Evolutionary conservation across 768 basidiomycete genomes (phyloP).

Genomic region (Podaxis mareebaensis): DNA sequence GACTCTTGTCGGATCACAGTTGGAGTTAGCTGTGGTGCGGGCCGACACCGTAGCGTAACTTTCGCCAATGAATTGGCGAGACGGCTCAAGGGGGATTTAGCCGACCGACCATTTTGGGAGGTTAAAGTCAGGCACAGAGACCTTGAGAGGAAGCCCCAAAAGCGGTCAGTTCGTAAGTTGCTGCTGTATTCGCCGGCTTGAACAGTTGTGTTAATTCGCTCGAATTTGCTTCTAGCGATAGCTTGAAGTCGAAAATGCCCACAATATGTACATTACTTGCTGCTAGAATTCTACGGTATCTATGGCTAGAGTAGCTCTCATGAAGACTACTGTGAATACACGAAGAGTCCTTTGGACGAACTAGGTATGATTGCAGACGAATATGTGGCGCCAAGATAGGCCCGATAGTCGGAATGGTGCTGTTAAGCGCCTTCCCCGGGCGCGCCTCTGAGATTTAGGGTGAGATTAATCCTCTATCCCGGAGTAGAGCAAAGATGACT

Average conservation of each 20-base stretch:
- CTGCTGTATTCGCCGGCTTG: background rate
- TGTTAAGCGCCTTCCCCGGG: too few relatives aligned
- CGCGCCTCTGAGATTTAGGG: too few relatives aligned
- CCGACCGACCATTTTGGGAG: background rate
- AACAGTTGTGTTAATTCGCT: background rate
- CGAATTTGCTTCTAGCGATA: too few relatives aligned
- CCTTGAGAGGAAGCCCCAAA: background rate
- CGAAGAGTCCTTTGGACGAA: too few relatives aligned
- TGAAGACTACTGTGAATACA: too few relatives aligned
- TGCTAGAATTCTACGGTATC: background rate
- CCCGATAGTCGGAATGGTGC: too few relatives aligned
- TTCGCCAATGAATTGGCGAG: constrained; percentile 4
- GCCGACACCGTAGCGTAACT: constrained; percentile 10
- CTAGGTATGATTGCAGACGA: too few relatives aligned
- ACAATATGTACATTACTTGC: background rate
- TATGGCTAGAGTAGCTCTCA: too few relatives aligned
- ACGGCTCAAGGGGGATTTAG: background rate
- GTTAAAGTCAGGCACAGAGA: constrained; percentile 8
- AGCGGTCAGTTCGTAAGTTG: background rate
- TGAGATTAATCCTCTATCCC: background rate
- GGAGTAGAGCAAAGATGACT: background rate
- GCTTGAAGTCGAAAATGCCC: background rate
- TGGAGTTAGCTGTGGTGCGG: constrained; percentile 4
- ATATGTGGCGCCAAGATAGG: too few relatives aligned
- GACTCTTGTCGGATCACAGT: background rate